Evolutionary conservation across 2,329 filamentous ascomycete genomes (phyloP).

Genomic region (Huntiella abstrusa): DNA sequence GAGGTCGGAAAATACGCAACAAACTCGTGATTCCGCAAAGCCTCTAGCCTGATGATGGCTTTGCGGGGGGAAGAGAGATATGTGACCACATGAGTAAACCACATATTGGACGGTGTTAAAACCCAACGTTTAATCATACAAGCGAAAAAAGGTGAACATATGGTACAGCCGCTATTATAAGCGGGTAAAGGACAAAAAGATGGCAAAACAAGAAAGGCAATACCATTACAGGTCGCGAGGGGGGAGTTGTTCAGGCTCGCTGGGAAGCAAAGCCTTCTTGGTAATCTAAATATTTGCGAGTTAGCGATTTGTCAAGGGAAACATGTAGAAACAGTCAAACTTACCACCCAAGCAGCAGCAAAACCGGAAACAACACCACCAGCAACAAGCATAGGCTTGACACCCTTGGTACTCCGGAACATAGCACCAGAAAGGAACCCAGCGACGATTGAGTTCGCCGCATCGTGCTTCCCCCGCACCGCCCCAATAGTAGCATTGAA

Average conservation of each 20-base stretch:
- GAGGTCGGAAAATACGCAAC: too few relatives aligned
- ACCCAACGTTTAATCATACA: conserved; percentile 10
- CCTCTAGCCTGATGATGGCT: too few relatives aligned
- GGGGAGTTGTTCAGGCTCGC: conserved; percentile 6
- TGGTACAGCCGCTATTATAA: conserved; percentile 9
- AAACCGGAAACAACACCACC: conserved; percentile 72
- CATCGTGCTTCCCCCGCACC: conserved; percentile 68
- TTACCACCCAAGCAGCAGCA: conserved; percentile 79
- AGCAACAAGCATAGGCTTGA: conserved; percentile 87
- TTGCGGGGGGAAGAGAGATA: neutral
- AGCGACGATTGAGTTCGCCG: conserved; percentile 70
- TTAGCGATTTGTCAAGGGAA: conserved; percentile 1
- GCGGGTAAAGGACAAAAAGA: conserved; percentile 2
- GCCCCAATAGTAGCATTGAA: conserved; percentile 72
- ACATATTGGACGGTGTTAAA: neutral
- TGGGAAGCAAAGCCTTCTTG: conserved; percentile 11
- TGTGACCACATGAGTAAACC: neutral
- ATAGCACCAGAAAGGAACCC: conserved; percentile 79
- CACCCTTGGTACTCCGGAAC: conserved; percentile 86
- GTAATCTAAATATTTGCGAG: conserved; percentile 9
- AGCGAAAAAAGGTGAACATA: conserved; percentile 18
- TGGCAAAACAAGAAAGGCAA: neutral
- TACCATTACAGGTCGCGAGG: conserved; percentile 10
- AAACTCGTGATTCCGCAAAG: too few relatives aligned
- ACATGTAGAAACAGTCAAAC: conserved; percentile 20